Conservation (phyloP, 2,329 filamentous ascomycete genomes). For the Phyllosticta paracitricarpa region DNA sequence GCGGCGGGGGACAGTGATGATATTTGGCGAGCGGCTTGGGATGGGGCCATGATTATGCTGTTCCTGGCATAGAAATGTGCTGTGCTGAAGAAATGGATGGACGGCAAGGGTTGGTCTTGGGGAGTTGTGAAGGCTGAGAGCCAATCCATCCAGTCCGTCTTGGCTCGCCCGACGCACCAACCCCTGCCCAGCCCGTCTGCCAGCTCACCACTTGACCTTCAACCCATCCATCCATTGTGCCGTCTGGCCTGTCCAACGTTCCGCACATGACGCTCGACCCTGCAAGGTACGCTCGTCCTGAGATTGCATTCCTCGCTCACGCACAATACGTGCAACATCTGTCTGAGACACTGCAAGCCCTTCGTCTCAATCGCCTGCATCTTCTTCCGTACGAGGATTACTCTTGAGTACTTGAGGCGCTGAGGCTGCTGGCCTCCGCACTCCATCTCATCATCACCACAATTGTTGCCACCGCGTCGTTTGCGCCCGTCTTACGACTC, state of each 20-base stretch:
- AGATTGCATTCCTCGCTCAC: conserved; percentile 8
- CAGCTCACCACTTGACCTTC: neutral
- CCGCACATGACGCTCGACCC: neutral
- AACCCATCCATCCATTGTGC: neutral
- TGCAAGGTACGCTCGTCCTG: conserved; percentile 8
- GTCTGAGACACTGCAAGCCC: neutral
- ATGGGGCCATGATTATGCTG: conserved; percentile 1
- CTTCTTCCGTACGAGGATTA: neutral
- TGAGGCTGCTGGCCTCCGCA: neutral
- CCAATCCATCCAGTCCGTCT: neutral
- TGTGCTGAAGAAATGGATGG: conserved; percentile 9
- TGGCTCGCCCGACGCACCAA: neutral
- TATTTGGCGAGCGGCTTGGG: neutral
- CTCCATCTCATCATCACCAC: neutral
- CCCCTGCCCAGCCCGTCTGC: neutral
- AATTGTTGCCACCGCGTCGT: neutral
- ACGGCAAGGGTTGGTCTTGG: neutral
- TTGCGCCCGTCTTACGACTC: neutral
- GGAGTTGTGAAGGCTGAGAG: neutral
- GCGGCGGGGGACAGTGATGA: conserved; percentile 4
- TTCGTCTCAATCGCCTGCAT: neutral
- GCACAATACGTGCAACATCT: neutral
- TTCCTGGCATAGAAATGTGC: conserved; percentile 4
- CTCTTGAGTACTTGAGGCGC: neutral
- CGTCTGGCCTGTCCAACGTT: neutral